phyloP scores from a whole-genome alignment of 495 filamentous ascomycete species.

The Penicillium ucsense region DNA sequence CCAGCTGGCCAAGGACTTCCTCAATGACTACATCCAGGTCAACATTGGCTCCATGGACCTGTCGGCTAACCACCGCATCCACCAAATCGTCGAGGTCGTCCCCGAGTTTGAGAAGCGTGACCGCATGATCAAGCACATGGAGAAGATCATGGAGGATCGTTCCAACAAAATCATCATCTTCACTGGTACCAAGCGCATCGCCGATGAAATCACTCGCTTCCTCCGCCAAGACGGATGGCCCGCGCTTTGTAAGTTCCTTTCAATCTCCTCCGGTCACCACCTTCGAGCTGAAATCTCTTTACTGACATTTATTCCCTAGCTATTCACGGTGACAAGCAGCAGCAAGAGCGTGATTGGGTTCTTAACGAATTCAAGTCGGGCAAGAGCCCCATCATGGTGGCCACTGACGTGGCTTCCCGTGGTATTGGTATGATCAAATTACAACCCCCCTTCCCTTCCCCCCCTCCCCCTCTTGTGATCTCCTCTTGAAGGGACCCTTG shows the following conservation, averaged over 20 bases:
- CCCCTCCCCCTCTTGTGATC: slow-evolving; percentile 20
- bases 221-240: slow-evolving; percentile 98
- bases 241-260: slow-evolving; percentile 69
- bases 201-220: slow-evolving; percentile 97
- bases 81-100: slow-evolving; percentile 91
- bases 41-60: slow-evolving; percentile 97
- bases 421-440: slow-evolving; percentile 96
- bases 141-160: slow-evolving; percentile 95
- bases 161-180: slow-evolving; percentile 92
- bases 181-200: slow-evolving; percentile 96
- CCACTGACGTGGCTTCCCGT: slow-evolving; percentile 92
- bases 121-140: slow-evolving; percentile 92
- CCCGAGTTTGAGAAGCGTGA: slow-evolving; percentile 97
- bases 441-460: slow-evolving; percentile 40
- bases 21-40: slow-evolving; percentile 95
- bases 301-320: slow-evolving; percentile 49
- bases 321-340: slow-evolving; percentile 98
- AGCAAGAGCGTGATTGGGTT: slow-evolving; percentile 99
- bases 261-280: not conserved
- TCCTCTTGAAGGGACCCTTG: slow-evolving; percentile 21
- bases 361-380: slow-evolving; percentile 99
- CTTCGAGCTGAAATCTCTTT: not conserved
- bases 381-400: slow-evolving; percentile 80
- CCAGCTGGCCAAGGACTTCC: slow-evolving; percentile 87
- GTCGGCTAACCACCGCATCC: slow-evolving; percentile 96